Conservation (phyloP, 2,329 filamentous ascomycete species). For the Exophiala bonariae region DNA sequence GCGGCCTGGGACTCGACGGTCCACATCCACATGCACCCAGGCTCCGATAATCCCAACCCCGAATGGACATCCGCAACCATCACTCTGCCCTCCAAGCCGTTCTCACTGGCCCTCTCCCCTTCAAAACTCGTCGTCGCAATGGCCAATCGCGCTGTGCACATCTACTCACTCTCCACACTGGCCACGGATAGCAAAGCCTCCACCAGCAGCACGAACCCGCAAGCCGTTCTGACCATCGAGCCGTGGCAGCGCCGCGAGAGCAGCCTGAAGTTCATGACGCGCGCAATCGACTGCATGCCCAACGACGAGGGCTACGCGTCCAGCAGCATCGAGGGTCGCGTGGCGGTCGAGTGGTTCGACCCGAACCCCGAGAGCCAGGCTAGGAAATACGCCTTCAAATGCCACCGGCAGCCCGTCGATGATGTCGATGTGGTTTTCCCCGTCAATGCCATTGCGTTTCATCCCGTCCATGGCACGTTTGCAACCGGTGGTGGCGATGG, state of each 20-base stretch:
- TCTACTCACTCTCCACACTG: slow-evolving; percentile 81
- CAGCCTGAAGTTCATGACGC: slow-evolving; percentile 92
- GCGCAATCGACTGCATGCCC: slow-evolving; percentile 93
- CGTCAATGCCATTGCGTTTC: slow-evolving; percentile 86
- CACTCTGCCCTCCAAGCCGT: slow-evolving; percentile 79
- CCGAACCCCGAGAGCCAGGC: slow-evolving; percentile 82
- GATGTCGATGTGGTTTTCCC: slow-evolving; percentile 83
- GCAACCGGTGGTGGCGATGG: slow-evolving; percentile 87
- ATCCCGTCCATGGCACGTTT: slow-evolving; percentile 79
- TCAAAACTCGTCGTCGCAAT: slow-evolving; percentile 94
- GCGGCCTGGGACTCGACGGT: slow-evolving; percentile 92
- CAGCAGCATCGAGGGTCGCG: slow-evolving; percentile 88
- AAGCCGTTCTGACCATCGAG: slow-evolving; percentile 56
- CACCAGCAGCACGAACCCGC: slow-evolving; percentile 41
- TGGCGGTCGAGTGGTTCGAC: slow-evolving; percentile 98
- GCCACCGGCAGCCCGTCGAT: slow-evolving; percentile 74
- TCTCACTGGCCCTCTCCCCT: slow-evolving; percentile 74
- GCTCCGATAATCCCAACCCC: slow-evolving; percentile 39
- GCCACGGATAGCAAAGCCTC: slow-evolving; percentile 53
- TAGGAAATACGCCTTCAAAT: slow-evolving; percentile 98
- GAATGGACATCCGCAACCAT: slow-evolving; percentile 61
- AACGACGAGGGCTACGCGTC: slow-evolving; percentile 93
- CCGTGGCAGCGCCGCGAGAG: slow-evolving; percentile 95
- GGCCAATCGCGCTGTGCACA: slow-evolving; percentile 88
- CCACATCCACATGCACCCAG: slow-evolving; percentile 71